A percentile compares a stretch with the other conserved stretches of the same genome.
These are phyloP conservation scores for Trichoderma cornu-damae DNA, from an alignment of 2,329 filamentous ascomycete species.

Conservation along the genomic window DNA sequence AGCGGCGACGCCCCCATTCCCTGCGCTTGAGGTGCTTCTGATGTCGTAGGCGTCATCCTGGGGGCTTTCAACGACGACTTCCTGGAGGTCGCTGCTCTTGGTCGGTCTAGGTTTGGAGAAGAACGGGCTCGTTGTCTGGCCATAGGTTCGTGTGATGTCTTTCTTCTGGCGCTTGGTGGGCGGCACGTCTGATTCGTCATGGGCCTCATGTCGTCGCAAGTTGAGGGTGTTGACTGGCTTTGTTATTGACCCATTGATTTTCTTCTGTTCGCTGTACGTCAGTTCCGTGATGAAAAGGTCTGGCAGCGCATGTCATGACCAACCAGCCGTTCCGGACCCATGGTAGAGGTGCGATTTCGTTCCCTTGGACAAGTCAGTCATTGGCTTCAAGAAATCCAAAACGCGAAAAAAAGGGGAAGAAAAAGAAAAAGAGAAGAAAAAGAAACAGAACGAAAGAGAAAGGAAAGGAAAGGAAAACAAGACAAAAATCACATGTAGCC, in stretches of 20 bases:
- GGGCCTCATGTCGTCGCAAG: neutral
- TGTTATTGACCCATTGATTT: slow-evolving; percentile 22
- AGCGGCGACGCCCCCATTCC: neutral
- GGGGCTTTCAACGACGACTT: neutral
- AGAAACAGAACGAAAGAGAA: too few relatives aligned
- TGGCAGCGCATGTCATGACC: neutral
- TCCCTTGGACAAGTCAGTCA: slow-evolving; percentile 26
- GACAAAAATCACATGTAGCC: slow-evolving; percentile 16
- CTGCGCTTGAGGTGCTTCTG: slow-evolving; percentile 18
- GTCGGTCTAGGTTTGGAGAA: neutral
- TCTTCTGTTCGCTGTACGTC: slow-evolving; percentile 22
- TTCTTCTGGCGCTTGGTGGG: slow-evolving; percentile 25
- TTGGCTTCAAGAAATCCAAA: neutral
- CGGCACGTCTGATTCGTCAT: slow-evolving; percentile 17
- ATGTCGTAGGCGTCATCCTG: slow-evolving; percentile 17
- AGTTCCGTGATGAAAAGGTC: neutral
- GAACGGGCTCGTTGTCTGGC: slow-evolving; percentile 1
- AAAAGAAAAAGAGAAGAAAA: neutral
- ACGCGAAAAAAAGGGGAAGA: too few relatives aligned
- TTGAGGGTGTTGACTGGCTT: slow-evolving; percentile 25
- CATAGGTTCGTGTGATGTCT: neutral
- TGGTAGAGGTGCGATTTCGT: slow-evolving; percentile 21
- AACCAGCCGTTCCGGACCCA: slow-evolving; percentile 26
- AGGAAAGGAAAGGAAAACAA: slow-evolving; percentile 1
- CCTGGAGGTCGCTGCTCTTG: neutral